Evolutionary conservation across 805 yeast species (phyloP), one percentile per base, ranked within the genome.

Genomic region (Komagataella kurtzmanii): DNA sequence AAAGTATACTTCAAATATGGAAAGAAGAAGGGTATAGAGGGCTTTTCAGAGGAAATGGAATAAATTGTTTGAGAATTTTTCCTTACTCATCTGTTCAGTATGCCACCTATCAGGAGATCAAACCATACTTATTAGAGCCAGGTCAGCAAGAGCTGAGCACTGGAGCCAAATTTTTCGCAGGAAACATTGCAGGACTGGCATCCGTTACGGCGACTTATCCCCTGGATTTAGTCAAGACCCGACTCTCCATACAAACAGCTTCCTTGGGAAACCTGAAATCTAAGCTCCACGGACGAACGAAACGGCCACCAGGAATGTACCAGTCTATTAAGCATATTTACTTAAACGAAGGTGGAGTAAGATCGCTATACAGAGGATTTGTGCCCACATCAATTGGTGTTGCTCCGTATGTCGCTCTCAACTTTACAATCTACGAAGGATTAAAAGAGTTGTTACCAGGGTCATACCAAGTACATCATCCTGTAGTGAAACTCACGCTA

Each of bases 61-160:
- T 88, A 54, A 91, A 91, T 65, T 90, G 97, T 71, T 67, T 91
- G 1, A 73, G 99, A 51, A 88, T 93, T 23, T 80, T 91, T 55
- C 99, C 99, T 1, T 91, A 91, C 62, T 82, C 91, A 54, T 97
- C 98, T 0, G 95, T 89, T 12, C 99, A 91, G 67, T 91, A 88
- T 68, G 78, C 88, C 24, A 88, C 85, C 6, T 91, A 85, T 65
- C 91, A 91, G 58, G 64, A 72, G 48, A 68, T 76, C 58, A 85
- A 81, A 61, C 24, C 48, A 3, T 53, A 68, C 40, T 55, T 77
- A 8, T 30, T 30, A 8, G 40, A 30, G 14, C 12, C 40, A 30
- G 60, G 59, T 52, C 60, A 54, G 53, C 58, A 50, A 54, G 74
- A 76, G 36, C 64, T 83, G 53, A 68, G 66, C n/a, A 77, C 79